A percentile compares a stretch with the other conserved stretches of the same genome.
phyloP scores from a whole-genome alignment of 768 basidiomycete species.

The Boletus huronensis region DNA sequence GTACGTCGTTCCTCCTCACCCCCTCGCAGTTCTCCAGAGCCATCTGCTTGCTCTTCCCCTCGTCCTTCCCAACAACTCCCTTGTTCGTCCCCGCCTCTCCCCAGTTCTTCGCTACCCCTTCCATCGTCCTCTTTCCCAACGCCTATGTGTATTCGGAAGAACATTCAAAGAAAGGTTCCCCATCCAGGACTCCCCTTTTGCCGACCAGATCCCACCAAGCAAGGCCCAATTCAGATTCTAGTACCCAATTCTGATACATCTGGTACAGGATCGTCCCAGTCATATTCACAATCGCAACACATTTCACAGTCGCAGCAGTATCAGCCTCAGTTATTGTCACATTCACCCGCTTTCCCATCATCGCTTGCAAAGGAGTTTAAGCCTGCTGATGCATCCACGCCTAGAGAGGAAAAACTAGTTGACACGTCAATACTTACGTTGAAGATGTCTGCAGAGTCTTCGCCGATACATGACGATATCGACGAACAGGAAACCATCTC shows the following conservation, averaged over 20 bases:
- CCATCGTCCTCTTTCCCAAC: slow-evolving; percentile 4
- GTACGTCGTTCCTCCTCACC: slow-evolving; percentile 3
- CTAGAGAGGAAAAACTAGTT: slow-evolving; percentile 1
- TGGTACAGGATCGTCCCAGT: slow-evolving; percentile 33
- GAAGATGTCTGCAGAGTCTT: slow-evolving; percentile 3
- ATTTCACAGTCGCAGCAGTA: slow-evolving; percentile 32
- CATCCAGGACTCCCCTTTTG: slow-evolving; percentile 37
- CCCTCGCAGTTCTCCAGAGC: slow-evolving; percentile 9
- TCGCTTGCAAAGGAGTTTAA: slow-evolving; percentile 22
- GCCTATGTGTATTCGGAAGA: slow-evolving; percentile 18
- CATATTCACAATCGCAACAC: slow-evolving; percentile 28
- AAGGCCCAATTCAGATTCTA: slow-evolving; percentile 42
- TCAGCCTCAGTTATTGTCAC: slow-evolving; percentile 11
- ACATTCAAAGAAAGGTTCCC: slow-evolving; percentile 45
- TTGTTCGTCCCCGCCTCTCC: slow-evolving; percentile 12
- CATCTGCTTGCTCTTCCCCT: neutral
- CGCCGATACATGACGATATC: neutral
- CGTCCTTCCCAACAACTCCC: slow-evolving; percentile 1
- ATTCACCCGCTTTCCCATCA: slow-evolving; percentile 12
- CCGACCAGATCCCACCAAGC: slow-evolving; percentile 25
- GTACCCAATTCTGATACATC: slow-evolving; percentile 58
- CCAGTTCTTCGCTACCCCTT: slow-evolving; percentile 12
- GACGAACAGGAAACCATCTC: neutral
- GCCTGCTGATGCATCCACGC: slow-evolving; percentile 20
- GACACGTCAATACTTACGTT: neutral